Evolutionary conservation across 1,284 basidiomycete genomes (phyloP), one percentile per base, ranked within the genome.

Genomic region (Moniliella sp.): DNA sequence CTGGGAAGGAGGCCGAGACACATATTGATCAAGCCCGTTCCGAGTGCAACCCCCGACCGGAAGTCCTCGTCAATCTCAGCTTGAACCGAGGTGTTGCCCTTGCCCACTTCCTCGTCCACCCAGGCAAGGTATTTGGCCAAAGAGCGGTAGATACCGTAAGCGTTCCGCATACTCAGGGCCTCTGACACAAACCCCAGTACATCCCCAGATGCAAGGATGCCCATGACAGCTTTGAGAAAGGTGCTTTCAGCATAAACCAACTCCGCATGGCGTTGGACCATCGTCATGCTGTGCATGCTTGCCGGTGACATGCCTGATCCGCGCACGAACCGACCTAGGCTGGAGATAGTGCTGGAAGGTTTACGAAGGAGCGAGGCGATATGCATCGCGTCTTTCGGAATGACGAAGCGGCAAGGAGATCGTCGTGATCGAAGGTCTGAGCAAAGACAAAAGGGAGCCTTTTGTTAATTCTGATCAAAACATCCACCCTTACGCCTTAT

Each of bases 71-170:
- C 54, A 11, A 49, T 39, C 14, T 31, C 17, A 25, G 33, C 40
- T 14, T 33, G 25, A 11, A 16, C 30, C 10, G 23, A 18, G 13
- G 34, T 31, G 15, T 33, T 38, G n/a, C 15, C 15, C 31, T 44
- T 44, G 23, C 23, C 30, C 15, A 15, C 15, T 30, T 39, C 19
- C 18, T 40, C 32, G 14, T 50, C 54, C 5, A 45, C 39, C 52
- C 50, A 56, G 16, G 57, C 56, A 32, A 57, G 42, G 32, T 43
- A 59, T 38, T 59, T 59, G 25, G 43, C 38, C 25, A 59, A 30
- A 27, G 50, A 53, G 26, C 55, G 43, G 36, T 57, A 59, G 30
- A 50, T 50, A 17, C 56, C 56, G 32, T 59, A 59, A 8, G 56
- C 52, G 29, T 53, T 47, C 4, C 56, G 38, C 50, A 59, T 47